These are phyloP conservation scores for Kurtzmaniella fragi DNA, from an alignment of 805 yeast species.

Conservation along the genomic window DNA sequence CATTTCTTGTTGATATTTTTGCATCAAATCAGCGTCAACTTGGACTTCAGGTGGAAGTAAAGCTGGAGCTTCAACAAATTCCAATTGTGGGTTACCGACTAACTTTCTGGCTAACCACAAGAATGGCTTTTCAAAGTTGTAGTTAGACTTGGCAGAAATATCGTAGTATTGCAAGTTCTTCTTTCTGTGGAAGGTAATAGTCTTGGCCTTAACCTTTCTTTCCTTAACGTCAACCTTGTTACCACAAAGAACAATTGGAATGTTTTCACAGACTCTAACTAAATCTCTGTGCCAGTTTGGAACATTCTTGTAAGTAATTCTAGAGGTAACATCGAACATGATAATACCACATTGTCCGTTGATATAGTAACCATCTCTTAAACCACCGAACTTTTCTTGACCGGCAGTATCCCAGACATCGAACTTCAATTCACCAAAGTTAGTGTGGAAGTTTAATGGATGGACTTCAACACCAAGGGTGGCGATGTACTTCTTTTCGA, in stretches of 20 bases:
- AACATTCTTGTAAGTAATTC: conserved; percentile 99
- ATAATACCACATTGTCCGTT: conserved; percentile 99
- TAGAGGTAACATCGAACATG: conserved; percentile 99
- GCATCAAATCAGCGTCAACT: conserved; percentile 95
- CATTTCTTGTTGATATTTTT: conserved; percentile 98
- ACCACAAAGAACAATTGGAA: conserved; percentile 98
- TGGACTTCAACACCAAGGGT: conserved; percentile 99
- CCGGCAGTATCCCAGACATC: conserved; percentile 99
- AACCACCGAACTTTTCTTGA: conserved; percentile 99
- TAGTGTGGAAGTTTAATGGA: conserved; percentile 96
- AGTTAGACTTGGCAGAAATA: conserved; percentile 98
- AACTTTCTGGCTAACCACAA: conserved; percentile 99
- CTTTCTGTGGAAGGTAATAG: conserved; percentile 99
- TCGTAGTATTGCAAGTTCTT: conserved; percentile 99
- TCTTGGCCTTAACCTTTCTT: conserved; percentile 99
- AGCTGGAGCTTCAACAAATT: conserved; percentile 98
- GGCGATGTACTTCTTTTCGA: conserved; percentile 98
- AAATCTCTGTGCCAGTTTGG: conserved; percentile 99
- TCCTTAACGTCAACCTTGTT: conserved; percentile 99
- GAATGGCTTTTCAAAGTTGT: conserved; percentile 99
- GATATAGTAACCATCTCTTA: conserved; percentile 99
- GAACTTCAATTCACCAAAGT: conserved; percentile 97
- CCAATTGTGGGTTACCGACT: conserved; percentile 96
- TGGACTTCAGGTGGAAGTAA: conserved; percentile 99
- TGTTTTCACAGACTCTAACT: conserved; percentile 99